These are phyloP conservation scores for Prunella vulgaris DNA, from an alignment of 257 asterid genomes.

Conservation along the genomic window DNA sequence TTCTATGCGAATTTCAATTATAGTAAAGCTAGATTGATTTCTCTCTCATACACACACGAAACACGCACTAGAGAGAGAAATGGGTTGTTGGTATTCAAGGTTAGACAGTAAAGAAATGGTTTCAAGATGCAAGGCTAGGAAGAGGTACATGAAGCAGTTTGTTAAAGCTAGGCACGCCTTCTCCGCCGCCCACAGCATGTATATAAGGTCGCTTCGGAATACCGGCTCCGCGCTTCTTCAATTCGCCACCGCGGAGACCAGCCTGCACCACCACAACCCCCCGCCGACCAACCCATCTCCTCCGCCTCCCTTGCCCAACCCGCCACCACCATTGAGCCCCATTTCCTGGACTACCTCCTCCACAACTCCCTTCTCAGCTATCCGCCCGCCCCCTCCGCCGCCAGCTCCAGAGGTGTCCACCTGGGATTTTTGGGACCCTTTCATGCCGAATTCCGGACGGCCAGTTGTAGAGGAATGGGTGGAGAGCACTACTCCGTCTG, in stretches of 20 bases:
- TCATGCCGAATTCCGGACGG: constrained; percentile 61
- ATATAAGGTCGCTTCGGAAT: constrained; percentile 65
- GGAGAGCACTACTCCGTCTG: constrained; percentile 54
- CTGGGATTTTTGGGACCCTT: constrained; percentile 99
- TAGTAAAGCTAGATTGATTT: constrained; percentile 19
- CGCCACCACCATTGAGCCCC: constrained; percentile 64
- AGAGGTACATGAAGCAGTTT: constrained; percentile 83
- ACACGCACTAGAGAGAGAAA: constrained; percentile 22
- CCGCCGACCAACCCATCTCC: constrained; percentile 25
- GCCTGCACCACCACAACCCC: constrained; percentile 49
- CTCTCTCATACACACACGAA: background rate
- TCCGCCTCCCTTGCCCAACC: constrained; percentile 29
- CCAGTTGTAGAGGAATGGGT: constrained; percentile 82
- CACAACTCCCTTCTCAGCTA: constrained; percentile 44
- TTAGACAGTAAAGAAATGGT: constrained; percentile 78
- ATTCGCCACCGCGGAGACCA: constrained; percentile 77
- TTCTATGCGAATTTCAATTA: constrained; percentile 11
- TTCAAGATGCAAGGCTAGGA: constrained; percentile 81
- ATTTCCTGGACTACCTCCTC: constrained; percentile 57
- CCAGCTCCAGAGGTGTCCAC: constrained; percentile 42
- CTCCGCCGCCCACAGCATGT: constrained; percentile 82
- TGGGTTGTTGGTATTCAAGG: constrained; percentile 95
- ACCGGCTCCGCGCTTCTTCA: constrained; percentile 84
- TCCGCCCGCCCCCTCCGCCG: constrained; percentile 76
- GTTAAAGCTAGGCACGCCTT: constrained; percentile 85